Evolutionary conservation across 331 rosid species (phyloP).

Genomic region (Stylosanthes scabra): DNA sequence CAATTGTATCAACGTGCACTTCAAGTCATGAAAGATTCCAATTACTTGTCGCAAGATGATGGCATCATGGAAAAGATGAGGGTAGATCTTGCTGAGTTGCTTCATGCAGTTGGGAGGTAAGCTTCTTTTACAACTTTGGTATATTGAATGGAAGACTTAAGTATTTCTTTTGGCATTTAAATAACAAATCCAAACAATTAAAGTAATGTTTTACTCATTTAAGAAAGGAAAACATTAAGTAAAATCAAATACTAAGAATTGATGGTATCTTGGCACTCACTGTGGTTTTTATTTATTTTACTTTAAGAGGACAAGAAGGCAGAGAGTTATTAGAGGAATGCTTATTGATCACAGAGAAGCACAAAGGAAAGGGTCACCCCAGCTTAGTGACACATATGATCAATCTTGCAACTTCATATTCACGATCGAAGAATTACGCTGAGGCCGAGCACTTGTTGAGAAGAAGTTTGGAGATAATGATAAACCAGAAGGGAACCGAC

Average conservation of each 20-base stretch:
- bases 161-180: slow-evolving; percentile 17
- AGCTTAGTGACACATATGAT: slow-evolving; percentile 71
- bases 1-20: slow-evolving; percentile 67
- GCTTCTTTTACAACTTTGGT: slow-evolving; percentile 31
- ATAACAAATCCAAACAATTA: slow-evolving; percentile 1
- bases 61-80: slow-evolving; percentile 80
- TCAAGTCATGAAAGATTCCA: slow-evolving; percentile 70
- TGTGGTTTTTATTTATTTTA: slow-evolving; percentile 22
- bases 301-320: slow-evolving; percentile 82
- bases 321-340: slow-evolving; percentile 86
- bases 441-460: slow-evolving; percentile 85
- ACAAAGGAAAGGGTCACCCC: slow-evolving; percentile 79
- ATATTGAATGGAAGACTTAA: slow-evolving; percentile 9
- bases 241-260: slow-evolving; percentile 13
- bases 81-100: slow-evolving; percentile 83
- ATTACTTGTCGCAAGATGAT: slow-evolving; percentile 74
- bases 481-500: slow-evolving; percentile 56
- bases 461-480: slow-evolving; percentile 68
- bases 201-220: background rate
- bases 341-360: slow-evolving; percentile 66
- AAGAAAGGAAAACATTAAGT: background rate
- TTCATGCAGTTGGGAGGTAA: slow-evolving; percentile 86
- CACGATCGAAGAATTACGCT: slow-evolving; percentile 66
- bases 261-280: slow-evolving; percentile 23
- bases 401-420: slow-evolving; percentile 85